A percentile compares a stretch with the other conserved stretches of the same genome.
Conservation (phyloP, 1,139 yeast species). For the Kodamaea fungicola region DNA sequence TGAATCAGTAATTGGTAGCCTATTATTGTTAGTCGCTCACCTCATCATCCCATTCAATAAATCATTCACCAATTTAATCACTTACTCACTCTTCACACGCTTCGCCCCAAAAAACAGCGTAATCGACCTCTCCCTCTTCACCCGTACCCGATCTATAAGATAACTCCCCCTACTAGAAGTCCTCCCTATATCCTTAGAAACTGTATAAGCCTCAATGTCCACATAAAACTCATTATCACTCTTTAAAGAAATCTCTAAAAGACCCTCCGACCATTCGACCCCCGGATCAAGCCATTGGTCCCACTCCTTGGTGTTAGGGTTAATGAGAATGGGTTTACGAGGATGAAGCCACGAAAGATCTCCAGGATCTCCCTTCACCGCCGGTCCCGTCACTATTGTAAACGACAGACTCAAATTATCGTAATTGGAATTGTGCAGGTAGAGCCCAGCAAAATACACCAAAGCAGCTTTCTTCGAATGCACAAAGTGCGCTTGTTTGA, state of each 20-base stretch:
- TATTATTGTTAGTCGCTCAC: no score
- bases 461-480: conserved; percentile 49
- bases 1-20: no score
- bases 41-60: no score
- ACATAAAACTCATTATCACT: conserved; percentile 40
- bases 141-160: conserved; percentile 14
- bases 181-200: conserved; percentile 64
- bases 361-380: conserved; percentile 40
- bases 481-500: conserved; percentile 63
- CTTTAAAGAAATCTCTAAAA: conserved; percentile 36
- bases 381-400: conserved; percentile 73
- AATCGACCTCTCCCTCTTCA: conserved; percentile 20
- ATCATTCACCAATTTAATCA: background rate
- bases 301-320: conserved; percentile 56
- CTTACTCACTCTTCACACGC: conserved; percentile 2
- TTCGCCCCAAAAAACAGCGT: conserved; percentile 24
- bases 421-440: conserved; percentile 42
- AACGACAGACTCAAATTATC: conserved; percentile 40
- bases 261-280: conserved; percentile 32
- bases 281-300: conserved; percentile 58
- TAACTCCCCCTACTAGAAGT: conserved; percentile 21
- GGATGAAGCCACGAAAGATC: conserved; percentile 67
- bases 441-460: conserved; percentile 72
- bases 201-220: conserved; percentile 51
- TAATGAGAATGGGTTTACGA: conserved; percentile 72